Percentiles rank a stretch among this genome's conserved stretches.
Conservation (phyloP, 2,329 filamentous ascomycete species). For the Ascochyta fabae region DNA sequence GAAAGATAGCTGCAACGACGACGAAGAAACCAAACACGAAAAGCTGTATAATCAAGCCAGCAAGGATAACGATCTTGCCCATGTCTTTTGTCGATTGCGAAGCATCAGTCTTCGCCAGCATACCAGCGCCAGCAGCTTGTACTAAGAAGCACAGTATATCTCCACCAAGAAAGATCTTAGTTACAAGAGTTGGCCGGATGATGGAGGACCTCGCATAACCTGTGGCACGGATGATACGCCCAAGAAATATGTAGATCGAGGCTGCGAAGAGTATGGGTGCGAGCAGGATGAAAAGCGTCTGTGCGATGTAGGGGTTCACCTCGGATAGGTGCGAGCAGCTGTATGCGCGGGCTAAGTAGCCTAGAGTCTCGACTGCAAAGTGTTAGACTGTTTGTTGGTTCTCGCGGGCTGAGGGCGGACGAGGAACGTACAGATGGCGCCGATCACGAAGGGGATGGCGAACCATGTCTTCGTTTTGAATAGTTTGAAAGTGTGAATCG, state of each 20-base stretch:
- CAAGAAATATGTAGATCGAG: constrained; percentile 52
- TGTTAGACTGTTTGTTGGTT: background rate
- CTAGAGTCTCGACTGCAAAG: background rate
- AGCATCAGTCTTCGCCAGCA: constrained; percentile 32
- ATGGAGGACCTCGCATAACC: constrained; percentile 49
- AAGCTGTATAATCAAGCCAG: constrained; percentile 62
- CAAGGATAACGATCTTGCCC: constrained; percentile 58
- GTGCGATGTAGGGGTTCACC: constrained; percentile 42
- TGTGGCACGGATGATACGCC: constrained; percentile 45
- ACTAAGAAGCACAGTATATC: constrained; percentile 59
- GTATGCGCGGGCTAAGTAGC: background rate
- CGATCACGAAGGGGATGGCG: constrained; percentile 54
- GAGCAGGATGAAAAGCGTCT: constrained; percentile 48
- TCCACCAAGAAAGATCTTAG: constrained; percentile 59
- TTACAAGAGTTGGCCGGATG: constrained; percentile 50
- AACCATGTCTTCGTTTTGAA: constrained; percentile 55
- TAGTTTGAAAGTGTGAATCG: constrained; percentile 51
- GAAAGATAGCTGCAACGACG: constrained; percentile 54
- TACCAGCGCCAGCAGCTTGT: constrained; percentile 51
- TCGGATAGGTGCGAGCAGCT: background rate
- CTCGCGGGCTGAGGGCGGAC: too few species aligned
- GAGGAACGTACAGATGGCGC: constrained; percentile 29
- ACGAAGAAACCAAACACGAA: constrained; percentile 63
- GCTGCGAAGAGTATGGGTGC: constrained; percentile 53
- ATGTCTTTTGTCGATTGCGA: constrained; percentile 24